Conservation (phyloP, 805 yeast genomes). For the Ogataea saltuana region DNA sequence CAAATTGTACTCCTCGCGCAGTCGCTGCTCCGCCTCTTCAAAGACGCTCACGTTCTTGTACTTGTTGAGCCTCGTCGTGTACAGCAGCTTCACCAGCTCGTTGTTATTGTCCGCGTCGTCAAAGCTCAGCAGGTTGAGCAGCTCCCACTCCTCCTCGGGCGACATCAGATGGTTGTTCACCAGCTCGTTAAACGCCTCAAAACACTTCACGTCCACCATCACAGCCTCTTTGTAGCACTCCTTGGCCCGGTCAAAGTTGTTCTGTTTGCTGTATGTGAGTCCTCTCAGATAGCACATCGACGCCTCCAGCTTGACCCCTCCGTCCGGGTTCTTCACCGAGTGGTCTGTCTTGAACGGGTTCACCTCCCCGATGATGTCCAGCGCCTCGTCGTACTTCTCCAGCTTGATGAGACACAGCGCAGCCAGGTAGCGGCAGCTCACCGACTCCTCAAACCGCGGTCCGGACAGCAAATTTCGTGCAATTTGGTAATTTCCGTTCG, state of each 20-base stretch:
- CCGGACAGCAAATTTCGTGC: constrained; percentile 71
- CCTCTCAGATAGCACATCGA: constrained; percentile 87
- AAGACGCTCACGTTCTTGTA: constrained; percentile 59
- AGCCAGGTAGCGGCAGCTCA: constrained; percentile 78
- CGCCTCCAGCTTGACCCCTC: constrained; percentile 84
- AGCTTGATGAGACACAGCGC: constrained; percentile 72
- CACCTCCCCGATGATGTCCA: constrained; percentile 78
- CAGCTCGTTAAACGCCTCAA: constrained; percentile 85
- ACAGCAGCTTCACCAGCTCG: constrained; percentile 74
- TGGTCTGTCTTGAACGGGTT: constrained; percentile 61
- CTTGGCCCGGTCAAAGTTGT: constrained; percentile 82
- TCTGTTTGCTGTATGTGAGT: constrained; percentile 74
- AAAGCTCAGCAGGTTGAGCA: constrained; percentile 63
- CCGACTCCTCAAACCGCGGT: constrained; percentile 56
- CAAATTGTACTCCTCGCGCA: constrained; percentile 72
- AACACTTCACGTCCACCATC: constrained; percentile 84
- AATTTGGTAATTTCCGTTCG: constrained; percentile 72
- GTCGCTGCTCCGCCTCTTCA: constrained; percentile 63
- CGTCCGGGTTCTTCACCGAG: constrained; percentile 54
- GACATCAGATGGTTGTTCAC: constrained; percentile 70
- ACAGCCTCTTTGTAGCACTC: constrained; percentile 87
- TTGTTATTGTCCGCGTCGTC: constrained; percentile 76
- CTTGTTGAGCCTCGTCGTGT: constrained; percentile 75
- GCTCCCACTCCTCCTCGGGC: constrained; percentile 86
- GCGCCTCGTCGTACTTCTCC: constrained; percentile 83